These are phyloP conservation scores for Beauveria varroae DNA, from an alignment of 2,329 filamentous ascomycete genomes.

Conservation along the genomic window DNA sequence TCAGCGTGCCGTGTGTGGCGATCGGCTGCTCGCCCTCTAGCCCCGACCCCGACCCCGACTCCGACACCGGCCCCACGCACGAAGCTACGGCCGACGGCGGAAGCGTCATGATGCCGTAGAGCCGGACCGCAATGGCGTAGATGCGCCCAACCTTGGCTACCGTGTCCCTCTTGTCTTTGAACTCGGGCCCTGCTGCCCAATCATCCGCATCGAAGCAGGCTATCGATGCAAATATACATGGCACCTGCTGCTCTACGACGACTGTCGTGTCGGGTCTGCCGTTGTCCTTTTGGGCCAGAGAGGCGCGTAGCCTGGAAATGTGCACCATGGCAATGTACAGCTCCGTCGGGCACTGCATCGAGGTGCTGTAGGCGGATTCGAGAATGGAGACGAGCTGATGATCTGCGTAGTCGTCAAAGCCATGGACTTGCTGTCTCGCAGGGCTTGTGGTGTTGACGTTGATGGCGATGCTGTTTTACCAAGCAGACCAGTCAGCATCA, in stretches of 20 bases:
- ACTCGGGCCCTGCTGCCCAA: background rate
- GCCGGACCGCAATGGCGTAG: background rate
- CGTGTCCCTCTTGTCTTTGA: background rate
- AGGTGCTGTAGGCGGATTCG: background rate
- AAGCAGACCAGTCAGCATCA: no score
- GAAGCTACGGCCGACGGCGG: background rate
- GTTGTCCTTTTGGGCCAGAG: background rate
- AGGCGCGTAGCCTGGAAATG: background rate
- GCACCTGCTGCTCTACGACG: background rate
- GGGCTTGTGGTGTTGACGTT: background rate
- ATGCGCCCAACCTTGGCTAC: background rate
- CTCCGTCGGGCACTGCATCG: background rate
- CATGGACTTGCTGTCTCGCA: background rate
- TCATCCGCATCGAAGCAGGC: background rate
- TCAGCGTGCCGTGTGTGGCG: background rate
- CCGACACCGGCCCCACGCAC: background rate
- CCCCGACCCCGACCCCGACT: no score
- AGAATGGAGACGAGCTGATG: background rate
- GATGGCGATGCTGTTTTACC: background rate
- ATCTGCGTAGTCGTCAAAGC: background rate
- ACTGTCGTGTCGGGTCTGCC: background rate
- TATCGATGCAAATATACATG: background rate
- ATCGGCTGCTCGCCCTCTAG: background rate
- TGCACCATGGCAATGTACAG: background rate
- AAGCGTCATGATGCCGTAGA: background rate